Percentiles rank a stretch among this genome's conserved stretches.
Conservation (phyloP, 2,329 filamentous ascomycete genomes). For the Aspergillus arachidicola region DNA sequence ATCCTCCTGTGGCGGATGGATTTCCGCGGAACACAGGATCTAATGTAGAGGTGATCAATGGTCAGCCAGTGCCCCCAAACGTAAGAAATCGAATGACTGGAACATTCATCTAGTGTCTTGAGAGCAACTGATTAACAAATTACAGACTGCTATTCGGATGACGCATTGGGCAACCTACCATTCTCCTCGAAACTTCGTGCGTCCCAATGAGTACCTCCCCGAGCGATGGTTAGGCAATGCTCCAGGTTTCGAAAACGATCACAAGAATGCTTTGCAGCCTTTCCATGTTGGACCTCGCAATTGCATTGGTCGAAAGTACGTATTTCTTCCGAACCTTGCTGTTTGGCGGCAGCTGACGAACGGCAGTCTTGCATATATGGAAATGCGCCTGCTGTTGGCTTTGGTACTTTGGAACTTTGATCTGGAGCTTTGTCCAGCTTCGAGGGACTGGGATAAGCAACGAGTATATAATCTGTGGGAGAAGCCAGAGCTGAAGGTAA, state of each 20-base stretch:
- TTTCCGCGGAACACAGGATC: constrained; percentile 6
- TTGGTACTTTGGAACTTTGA: constrained; percentile 54
- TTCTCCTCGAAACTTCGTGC: constrained; percentile 27
- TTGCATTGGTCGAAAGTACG: constrained; percentile 38
- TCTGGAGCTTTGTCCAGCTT: constrained; percentile 33
- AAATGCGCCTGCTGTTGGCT: constrained; percentile 52
- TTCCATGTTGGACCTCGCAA: constrained; percentile 40
- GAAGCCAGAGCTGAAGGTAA: constrained; percentile 30
- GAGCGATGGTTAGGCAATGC: constrained; percentile 36
- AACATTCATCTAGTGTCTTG: background rate
- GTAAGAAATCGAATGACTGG: background rate
- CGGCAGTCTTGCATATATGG: constrained; percentile 49
- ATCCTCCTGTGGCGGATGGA: constrained; percentile 42
- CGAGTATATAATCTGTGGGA: constrained; percentile 42
- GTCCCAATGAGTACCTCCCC: constrained; percentile 31
- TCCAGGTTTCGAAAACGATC: constrained; percentile 22
- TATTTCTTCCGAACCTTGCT: background rate
- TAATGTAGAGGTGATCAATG: constrained; percentile 5
- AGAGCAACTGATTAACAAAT: background rate
- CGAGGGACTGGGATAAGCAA: constrained; percentile 36
- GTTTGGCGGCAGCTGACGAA: background rate
- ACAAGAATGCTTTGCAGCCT: constrained; percentile 30
- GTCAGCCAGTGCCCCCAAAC: constrained; percentile 3
- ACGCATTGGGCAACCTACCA: constrained; percentile 26
- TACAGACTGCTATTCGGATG: constrained; percentile 6